These are phyloP conservation scores for Russula compacta DNA, from an alignment of 768 basidiomycete species.

Conservation along the genomic window DNA sequence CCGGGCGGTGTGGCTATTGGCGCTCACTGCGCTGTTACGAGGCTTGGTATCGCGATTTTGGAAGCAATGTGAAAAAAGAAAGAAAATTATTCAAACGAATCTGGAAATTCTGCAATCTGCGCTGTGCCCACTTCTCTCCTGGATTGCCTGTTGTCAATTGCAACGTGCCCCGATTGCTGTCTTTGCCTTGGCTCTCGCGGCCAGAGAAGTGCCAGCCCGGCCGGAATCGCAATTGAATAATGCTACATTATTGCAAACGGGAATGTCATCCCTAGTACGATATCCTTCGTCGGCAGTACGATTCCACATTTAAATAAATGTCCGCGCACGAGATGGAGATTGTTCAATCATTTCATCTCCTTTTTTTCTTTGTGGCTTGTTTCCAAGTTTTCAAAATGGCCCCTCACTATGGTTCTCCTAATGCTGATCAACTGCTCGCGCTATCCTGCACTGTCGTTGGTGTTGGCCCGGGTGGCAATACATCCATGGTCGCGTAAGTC, in stretches of 20 bases:
- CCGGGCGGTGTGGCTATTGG: background rate
- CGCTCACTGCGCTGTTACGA: background rate
- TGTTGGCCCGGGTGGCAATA: constrained; percentile 72
- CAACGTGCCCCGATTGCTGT: background rate
- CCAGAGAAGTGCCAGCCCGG: background rate
- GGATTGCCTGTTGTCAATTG: constrained; percentile 4
- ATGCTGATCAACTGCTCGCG: constrained; percentile 41
- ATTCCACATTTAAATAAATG: background rate
- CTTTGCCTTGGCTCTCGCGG: background rate
- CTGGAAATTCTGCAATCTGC: constrained; percentile 5
- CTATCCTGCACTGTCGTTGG: constrained; percentile 55
- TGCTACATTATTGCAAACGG: background rate
- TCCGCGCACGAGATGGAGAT: background rate
- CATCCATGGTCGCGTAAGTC: constrained; percentile 73
- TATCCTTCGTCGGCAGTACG: background rate
- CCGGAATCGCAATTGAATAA: background rate
- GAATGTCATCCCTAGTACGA: constrained; percentile 3
- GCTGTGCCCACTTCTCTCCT: constrained; percentile 8
- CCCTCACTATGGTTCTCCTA: constrained; percentile 24
- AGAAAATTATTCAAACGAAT: background rate
- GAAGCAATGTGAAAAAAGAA: background rate
- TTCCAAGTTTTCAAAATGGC: constrained; percentile 18
- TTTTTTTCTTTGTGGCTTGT: constrained; percentile 7
- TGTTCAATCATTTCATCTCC: background rate
- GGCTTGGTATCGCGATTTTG: background rate